Conservation (phyloP, 73 alveolate genomes). For the Symbiodinium natans region DNA sequence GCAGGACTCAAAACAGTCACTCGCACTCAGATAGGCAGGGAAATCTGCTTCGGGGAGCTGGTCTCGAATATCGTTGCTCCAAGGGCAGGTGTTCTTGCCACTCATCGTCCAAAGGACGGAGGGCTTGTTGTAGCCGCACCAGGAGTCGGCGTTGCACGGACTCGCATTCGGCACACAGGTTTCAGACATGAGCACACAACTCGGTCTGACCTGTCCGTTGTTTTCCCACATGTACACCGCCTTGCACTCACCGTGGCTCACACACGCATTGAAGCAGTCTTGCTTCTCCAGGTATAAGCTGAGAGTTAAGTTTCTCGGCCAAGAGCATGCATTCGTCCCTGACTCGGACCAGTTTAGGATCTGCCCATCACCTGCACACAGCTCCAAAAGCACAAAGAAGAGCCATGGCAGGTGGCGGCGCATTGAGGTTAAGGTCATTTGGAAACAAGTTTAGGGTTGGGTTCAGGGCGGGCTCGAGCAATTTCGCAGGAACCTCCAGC, state of each 20-base stretch:
- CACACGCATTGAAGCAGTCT: neutral
- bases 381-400: no score
- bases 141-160: neutral
- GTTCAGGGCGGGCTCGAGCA: no score
- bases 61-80: neutral
- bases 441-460: no score
- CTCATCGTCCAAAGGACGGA: neutral
- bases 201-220: no score
- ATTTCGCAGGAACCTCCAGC: no score
- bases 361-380: no score
- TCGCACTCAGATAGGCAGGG: neutral
- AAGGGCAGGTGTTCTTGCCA: neutral
- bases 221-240: no score
- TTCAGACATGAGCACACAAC: no score
- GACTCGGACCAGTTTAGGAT: neutral
- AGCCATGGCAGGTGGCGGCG: no score
- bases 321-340: neutral
- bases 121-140: constrained; percentile 17
- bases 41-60: neutral
- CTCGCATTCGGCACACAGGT: no score
- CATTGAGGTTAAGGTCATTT: no score
- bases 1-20: neutral
- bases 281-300: neutral
- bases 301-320: constrained; percentile 12
- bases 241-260: neutral